These are phyloP conservation scores for Blastocystis sp. DNA, from an alignment of 352 stramenopile genomes.

Conservation along the genomic window DNA sequence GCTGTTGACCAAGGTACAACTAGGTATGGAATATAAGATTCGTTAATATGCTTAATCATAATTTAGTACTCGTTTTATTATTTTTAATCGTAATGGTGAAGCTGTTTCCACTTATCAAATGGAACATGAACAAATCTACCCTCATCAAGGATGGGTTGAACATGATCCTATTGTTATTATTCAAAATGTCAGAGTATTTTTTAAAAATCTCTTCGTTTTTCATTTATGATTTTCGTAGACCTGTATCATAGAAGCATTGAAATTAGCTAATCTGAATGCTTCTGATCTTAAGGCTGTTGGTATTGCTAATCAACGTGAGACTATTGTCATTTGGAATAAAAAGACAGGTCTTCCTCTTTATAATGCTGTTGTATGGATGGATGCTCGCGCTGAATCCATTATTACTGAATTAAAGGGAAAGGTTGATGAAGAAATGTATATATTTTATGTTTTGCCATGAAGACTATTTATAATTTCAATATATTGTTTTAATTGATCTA, in stretches of 20 bases:
- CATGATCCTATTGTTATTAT: conserved; percentile 86
- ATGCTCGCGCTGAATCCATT: conserved; percentile 73
- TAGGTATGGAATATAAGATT: conserved; percentile 7
- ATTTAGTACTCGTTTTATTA: conserved; percentile 71
- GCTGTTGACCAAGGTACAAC: conserved; percentile 45
- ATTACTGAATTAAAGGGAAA: conserved; percentile 47
- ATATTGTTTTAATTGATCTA: no score
- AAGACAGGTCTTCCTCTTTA: conserved; percentile 77
- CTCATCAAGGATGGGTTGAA: conserved; percentile 78
- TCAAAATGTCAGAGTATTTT: conserved; percentile 49
- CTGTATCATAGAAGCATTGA: conserved; percentile 56
- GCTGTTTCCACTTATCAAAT: conserved; percentile 71
- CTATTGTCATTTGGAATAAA: conserved; percentile 82
- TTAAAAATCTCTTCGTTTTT: conserved; percentile 38
- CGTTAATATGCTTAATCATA: not conserved
- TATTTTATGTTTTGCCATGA: not conserved
- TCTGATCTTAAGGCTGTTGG: conserved; percentile 66
- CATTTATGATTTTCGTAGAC: no score
- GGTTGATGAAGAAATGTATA: conserved; percentile 35
- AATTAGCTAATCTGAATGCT: conserved; percentile 51
- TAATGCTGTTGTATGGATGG: conserved; percentile 96
- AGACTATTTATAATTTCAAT: not conserved
- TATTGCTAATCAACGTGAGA: conserved; percentile 98
- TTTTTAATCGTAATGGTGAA: conserved; percentile 66
- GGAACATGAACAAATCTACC: conserved; percentile 85